phyloP scores from a whole-genome alignment of 208 protist genomes.

The Trypanosoma platydactyli region DNA sequence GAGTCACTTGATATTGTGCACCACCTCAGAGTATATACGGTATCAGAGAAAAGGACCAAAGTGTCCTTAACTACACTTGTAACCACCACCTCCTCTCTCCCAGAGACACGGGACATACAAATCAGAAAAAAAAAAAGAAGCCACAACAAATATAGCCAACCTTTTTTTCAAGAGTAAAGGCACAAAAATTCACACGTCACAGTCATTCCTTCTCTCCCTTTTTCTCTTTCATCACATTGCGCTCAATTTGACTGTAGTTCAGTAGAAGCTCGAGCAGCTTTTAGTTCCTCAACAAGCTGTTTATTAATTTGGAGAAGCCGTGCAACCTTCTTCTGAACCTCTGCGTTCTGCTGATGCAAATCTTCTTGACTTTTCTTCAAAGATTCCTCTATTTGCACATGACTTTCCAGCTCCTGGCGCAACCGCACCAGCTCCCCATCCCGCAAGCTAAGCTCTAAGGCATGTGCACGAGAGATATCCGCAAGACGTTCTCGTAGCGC shows the following conservation, averaged over 20 bases:
- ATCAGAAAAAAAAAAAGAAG: conserved; percentile 9
- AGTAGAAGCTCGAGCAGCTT: neutral
- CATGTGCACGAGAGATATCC: neutral
- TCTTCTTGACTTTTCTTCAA: conserved; percentile 19
- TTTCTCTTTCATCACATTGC: neutral
- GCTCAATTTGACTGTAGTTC: neutral
- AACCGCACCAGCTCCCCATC: conserved; percentile 17
- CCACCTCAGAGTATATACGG: no score
- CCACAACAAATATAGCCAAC: conserved; percentile 5
- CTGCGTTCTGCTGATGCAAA: conserved; percentile 16
- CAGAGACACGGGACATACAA: no score
- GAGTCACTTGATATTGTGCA: no score
- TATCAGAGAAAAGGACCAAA: no score
- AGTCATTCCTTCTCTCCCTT: neutral
- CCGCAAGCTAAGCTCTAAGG: neutral
- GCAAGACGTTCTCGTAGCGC: neutral
- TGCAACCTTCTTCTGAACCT: conserved; percentile 7
- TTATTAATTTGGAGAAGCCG: conserved; percentile 28
- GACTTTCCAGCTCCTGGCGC: conserved; percentile 7
- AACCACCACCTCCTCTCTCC: no score
- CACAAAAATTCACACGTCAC: conserved; percentile 2
- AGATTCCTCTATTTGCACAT: conserved; percentile 26
- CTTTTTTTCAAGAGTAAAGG: conserved; percentile 1
- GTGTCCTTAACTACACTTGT: no score
- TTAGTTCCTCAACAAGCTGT: conserved; percentile 19